A percentile compares a stretch with the other conserved stretches of the same genome.
Conservation (phyloP, 1,139 yeast species). For the Yamadazyma dendronema region DNA sequence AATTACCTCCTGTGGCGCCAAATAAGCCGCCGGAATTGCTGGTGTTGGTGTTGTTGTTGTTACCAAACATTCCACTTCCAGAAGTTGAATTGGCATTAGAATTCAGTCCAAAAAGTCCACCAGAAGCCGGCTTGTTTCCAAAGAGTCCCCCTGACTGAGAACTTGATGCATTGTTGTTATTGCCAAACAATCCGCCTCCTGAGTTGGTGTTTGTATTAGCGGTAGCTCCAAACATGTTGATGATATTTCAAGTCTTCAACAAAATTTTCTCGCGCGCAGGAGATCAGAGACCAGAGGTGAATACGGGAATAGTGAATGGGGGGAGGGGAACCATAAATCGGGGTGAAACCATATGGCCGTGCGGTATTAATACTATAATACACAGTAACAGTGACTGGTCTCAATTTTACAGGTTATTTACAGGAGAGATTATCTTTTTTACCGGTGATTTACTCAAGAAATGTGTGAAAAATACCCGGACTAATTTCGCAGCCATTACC, state of each 20-base stretch:
- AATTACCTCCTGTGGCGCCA: conserved; percentile 7
- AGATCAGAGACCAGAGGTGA: too few species aligned
- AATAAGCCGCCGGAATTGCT: conserved; percentile 4
- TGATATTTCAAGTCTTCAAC: conserved; percentile 2
- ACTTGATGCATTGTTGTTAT: conserved; percentile 7
- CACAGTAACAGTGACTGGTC: too few species aligned
- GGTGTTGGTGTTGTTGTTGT: conserved; percentile 7
- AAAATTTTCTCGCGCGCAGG: conserved; percentile 7
- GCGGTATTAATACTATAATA: too few species aligned
- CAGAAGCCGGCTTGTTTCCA: conserved; percentile 8
- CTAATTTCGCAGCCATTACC: too few species aligned
- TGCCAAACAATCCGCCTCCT: conserved; percentile 9
- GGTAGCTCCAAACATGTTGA: conserved; percentile 8
- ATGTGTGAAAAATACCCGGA: too few species aligned
- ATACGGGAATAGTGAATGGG: too few species aligned
- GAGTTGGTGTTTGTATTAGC: conserved; percentile 4
- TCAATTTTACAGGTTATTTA: too few species aligned
- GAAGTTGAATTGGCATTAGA: background rate
- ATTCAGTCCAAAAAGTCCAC: background rate
- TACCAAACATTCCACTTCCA: conserved; percentile 9
- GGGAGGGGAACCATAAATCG: too few species aligned
- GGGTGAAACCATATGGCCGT: too few species aligned
- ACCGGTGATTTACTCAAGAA: too few species aligned
- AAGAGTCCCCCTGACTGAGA: conserved; percentile 18
- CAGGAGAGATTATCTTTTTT: too few species aligned